These are phyloP conservation scores for Entophlyctis luteolus DNA, from an alignment of 192 early-diverging fungal genomes.

Conservation along the genomic window DNA sequence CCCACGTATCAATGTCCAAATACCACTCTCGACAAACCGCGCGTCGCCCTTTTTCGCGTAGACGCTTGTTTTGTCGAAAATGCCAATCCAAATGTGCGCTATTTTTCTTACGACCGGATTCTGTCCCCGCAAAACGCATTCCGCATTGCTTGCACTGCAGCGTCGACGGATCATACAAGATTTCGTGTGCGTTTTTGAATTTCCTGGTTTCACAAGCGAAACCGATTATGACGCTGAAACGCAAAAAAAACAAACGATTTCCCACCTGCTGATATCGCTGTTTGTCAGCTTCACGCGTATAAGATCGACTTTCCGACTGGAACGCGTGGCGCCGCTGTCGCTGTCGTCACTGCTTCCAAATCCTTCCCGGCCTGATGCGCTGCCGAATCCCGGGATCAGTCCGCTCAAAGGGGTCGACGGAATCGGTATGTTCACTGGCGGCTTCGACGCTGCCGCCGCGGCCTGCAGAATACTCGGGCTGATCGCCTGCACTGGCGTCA, in stretches of 20 bases:
- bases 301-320: constrained; percentile 11
- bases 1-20: constrained; percentile 59
- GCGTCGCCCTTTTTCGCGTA: constrained; percentile 72
- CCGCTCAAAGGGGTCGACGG: not conserved
- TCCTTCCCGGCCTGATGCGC: not conserved
- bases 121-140: constrained; percentile 66
- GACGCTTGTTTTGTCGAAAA: constrained; percentile 87
- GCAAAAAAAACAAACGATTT: not conserved
- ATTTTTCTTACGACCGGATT: constrained; percentile 66
- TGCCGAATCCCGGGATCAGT: constrained; percentile 2
- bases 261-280: constrained; percentile 36
- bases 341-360: not conserved
- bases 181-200: constrained; percentile 1
- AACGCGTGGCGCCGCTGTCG: not conserved
- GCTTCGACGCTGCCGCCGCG: not conserved
- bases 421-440: no score
- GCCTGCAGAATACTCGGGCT: not conserved
- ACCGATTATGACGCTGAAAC: no score
- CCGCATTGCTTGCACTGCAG: constrained; percentile 93
- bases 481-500: not conserved
- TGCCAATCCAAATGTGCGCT: constrained; percentile 90
- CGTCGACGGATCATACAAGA: constrained; percentile 71
- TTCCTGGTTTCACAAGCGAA: no score
- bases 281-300: constrained; percentile 26
- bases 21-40: constrained; percentile 88